These are phyloP conservation scores for Populus trichocarpa DNA, from an alignment of 441 rosid genomes.

Conservation along the genomic window DNA sequence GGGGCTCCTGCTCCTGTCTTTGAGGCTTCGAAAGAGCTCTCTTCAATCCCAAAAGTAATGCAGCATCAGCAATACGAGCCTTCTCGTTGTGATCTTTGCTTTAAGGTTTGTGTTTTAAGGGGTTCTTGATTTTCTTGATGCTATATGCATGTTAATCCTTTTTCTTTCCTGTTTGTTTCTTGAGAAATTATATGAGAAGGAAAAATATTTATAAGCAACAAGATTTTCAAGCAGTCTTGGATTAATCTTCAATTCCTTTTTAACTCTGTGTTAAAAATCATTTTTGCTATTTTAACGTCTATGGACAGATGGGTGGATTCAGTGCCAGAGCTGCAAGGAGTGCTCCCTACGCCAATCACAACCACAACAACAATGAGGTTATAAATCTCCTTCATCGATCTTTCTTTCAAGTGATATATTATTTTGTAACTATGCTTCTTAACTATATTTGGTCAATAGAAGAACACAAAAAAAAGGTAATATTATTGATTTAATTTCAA, in stretches of 20 bases:
- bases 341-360: constrained; percentile 17
- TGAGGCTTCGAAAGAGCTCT: constrained; percentile 71
- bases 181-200: not conserved
- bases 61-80: constrained; percentile 17
- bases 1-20: constrained; percentile 20
- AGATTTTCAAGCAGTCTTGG: not conserved
- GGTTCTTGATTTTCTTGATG: not conserved
- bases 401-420: not conserved
- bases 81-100: constrained; percentile 39
- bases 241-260: not conserved
- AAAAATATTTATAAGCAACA: not conserved
- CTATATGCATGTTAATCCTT: not conserved
- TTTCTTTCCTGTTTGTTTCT: constrained; percentile 6
- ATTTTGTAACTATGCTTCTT: not conserved
- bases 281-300: constrained; percentile 2
- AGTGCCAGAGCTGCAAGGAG: constrained; percentile 23
- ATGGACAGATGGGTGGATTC: constrained; percentile 19
- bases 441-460: not conserved
- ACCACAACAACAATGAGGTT: constrained; percentile 17
- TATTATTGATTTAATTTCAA: not conserved
- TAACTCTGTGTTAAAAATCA: not conserved
- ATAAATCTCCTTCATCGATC: not conserved
- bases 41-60: constrained; percentile 72
- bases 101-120: constrained; percentile 47
- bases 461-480: not conserved